Evolutionary conservation across 805 yeast genomes (phyloP).

Genomic region (Ogataea ganodermae): DNA sequence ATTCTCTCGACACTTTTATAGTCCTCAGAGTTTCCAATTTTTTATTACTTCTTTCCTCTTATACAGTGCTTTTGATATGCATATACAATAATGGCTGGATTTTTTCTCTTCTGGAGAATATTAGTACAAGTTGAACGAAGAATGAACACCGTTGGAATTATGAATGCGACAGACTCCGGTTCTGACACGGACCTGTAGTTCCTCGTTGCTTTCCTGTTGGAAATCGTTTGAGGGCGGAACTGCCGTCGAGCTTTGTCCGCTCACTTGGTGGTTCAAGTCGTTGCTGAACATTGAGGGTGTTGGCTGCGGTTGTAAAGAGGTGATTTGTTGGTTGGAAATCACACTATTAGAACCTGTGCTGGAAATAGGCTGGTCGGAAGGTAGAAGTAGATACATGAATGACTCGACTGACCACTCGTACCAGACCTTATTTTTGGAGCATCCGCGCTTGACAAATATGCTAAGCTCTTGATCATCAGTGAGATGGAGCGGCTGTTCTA

Average conservation of each 20-base stretch:
- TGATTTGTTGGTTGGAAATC: conserved; percentile 3
- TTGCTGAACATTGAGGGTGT: conserved; percentile 20
- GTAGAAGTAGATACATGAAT: conserved; percentile 41
- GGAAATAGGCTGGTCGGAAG: conserved; percentile 18
- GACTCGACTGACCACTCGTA: conserved; percentile 67
- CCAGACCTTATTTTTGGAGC: conserved; percentile 51
- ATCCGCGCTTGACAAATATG: conserved; percentile 51
- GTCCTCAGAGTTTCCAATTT: no score
- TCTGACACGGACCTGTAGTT: conserved; percentile 44
- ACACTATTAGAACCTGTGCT: conserved; percentile 16
- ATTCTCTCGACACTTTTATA: no score
- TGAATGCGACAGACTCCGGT: conserved; percentile 44
- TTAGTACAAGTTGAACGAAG: conserved; percentile 26
- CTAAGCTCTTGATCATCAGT: conserved; percentile 58
- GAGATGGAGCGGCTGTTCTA: conserved; percentile 52
- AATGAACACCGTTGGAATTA: conserved; percentile 40
- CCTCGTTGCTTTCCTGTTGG: conserved; percentile 28
- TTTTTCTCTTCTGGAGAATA: neutral
- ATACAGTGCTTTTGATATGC: neutral
- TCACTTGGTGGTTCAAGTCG: conserved; percentile 30
- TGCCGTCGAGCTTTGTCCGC: conserved; percentile 10
- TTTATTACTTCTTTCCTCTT: neutral
- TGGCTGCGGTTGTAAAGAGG: neutral
- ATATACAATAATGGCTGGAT: neutral
- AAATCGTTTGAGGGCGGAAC: neutral